Percentiles rank a stretch among this genome's conserved stretches.
These are phyloP conservation scores for Geranomyces michiganensis DNA, from an alignment of 192 early-diverging fungal species.

Conservation along the genomic window DNA sequence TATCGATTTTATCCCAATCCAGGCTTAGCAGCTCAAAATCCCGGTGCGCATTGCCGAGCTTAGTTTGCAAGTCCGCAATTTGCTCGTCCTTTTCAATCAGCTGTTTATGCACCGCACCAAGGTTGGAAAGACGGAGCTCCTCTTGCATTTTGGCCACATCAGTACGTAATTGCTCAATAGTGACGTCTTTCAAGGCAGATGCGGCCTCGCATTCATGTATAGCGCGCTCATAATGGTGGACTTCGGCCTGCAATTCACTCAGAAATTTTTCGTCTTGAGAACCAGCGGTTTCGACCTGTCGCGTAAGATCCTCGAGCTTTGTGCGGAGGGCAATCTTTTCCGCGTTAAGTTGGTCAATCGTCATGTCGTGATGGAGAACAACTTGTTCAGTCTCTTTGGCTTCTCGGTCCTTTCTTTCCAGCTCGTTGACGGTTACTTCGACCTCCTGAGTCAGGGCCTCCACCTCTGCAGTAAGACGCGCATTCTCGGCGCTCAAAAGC, in stretches of 20 bases:
- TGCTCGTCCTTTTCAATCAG: slow-evolving; percentile 48
- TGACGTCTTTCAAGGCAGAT: slow-evolving; percentile 22
- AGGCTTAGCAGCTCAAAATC: slow-evolving; percentile 58
- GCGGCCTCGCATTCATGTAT: slow-evolving; percentile 32
- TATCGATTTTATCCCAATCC: slow-evolving; percentile 59
- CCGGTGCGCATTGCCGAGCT: slow-evolving; percentile 45
- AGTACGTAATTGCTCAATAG: slow-evolving; percentile 35
- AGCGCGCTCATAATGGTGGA: slow-evolving; percentile 20
- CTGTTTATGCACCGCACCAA: slow-evolving; percentile 38
- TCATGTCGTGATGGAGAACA: slow-evolving; percentile 35
- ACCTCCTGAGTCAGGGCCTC: slow-evolving; percentile 52
- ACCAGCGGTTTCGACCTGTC: slow-evolving; percentile 33
- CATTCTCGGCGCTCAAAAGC: slow-evolving; percentile 46
- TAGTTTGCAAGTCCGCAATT: slow-evolving; percentile 40
- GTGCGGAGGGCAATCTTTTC: slow-evolving; percentile 48
- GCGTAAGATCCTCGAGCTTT: slow-evolving; percentile 47
- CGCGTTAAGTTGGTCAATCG: slow-evolving; percentile 48
- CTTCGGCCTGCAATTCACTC: slow-evolving; percentile 32
- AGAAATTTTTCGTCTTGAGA: slow-evolving; percentile 9
- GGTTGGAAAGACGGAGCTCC: slow-evolving; percentile 34
- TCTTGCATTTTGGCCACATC: slow-evolving; percentile 37
- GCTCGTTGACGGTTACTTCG: slow-evolving; percentile 54
- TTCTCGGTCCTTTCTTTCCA: slow-evolving; percentile 53
- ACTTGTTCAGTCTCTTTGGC: slow-evolving; percentile 32
- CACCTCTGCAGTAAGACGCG: slow-evolving; percentile 39